These are phyloP conservation scores for Phoenix roebelenii DNA, from an alignment of 176 grass and related monocot genomes.

Conservation along the genomic window DNA sequence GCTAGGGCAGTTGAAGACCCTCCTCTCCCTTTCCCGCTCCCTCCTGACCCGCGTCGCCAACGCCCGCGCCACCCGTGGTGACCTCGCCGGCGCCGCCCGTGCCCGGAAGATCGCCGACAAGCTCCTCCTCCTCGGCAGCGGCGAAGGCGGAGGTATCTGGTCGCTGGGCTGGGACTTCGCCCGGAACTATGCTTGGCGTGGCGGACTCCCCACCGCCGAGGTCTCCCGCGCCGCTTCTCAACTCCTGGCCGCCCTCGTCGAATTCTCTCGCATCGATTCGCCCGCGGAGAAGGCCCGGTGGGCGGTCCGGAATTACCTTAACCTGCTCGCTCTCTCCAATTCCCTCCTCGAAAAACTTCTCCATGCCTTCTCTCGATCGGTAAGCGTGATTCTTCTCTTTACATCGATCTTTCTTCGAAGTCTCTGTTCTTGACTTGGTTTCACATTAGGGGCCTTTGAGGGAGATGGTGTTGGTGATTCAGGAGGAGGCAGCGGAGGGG, in stretches of 20 bases:
- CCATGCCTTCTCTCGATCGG: constrained; percentile 61
- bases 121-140: constrained; percentile 30
- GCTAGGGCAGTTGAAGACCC: constrained; percentile 38
- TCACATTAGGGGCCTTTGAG: constrained; percentile 53
- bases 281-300: constrained; percentile 34
- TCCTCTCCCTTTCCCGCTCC: constrained; percentile 74
- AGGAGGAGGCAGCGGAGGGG: constrained; percentile 79
- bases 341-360: constrained; percentile 57
- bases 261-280: constrained; percentile 45
- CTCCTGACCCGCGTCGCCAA: constrained; percentile 71
- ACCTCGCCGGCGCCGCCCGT: constrained; percentile 43
- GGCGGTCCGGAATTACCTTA: constrained; percentile 44
- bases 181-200: constrained; percentile 66
- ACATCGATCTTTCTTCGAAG: neutral
- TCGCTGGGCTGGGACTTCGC: constrained; percentile 75
- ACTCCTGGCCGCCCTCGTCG: constrained; percentile 38
- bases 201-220: constrained; percentile 10
- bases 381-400: constrained; percentile 10
- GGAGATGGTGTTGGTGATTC: constrained; percentile 61
- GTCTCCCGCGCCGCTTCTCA: constrained; percentile 15
- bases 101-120: constrained; percentile 40
- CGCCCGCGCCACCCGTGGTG: constrained; percentile 46
- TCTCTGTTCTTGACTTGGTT: constrained; percentile 11
- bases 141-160: constrained; percentile 28
- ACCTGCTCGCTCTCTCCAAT: constrained; percentile 30